These are phyloP conservation scores for Didymella glomerata DNA, from an alignment of 2,329 filamentous ascomycete genomes.

Conservation along the genomic window DNA sequence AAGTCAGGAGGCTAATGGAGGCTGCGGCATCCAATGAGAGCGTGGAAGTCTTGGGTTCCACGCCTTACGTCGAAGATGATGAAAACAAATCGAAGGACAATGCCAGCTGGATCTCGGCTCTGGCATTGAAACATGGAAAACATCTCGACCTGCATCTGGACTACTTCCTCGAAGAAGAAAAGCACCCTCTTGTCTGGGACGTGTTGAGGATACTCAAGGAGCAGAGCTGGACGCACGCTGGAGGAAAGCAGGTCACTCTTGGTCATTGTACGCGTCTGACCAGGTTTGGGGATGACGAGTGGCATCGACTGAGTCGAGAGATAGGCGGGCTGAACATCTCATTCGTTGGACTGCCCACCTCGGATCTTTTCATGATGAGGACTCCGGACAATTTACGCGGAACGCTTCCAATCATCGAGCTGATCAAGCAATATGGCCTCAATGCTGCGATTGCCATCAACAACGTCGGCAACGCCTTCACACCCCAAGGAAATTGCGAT, in stretches of 20 bases:
- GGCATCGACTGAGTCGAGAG: conserved; percentile 57
- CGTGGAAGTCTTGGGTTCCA: conserved; percentile 71
- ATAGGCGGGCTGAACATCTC: conserved; percentile 66
- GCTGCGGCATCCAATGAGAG: conserved; percentile 53
- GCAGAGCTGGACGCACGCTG: conserved; percentile 58
- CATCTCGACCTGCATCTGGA: conserved; percentile 77
- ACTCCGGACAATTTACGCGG: conserved; percentile 59
- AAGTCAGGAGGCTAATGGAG: conserved; percentile 62
- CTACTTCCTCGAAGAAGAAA: conserved; percentile 66
- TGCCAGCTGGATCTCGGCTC: conserved; percentile 68
- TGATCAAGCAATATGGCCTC: conserved; percentile 67
- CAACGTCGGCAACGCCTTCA: conserved; percentile 79
- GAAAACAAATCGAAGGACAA: conserved; percentile 62
- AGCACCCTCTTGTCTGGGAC: conserved; percentile 62
- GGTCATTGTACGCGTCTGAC: conserved; percentile 75
- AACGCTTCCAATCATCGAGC: conserved; percentile 67
- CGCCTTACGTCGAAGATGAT: conserved; percentile 72
- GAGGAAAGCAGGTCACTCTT: conserved; percentile 55
- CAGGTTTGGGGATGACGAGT: conserved; percentile 61
- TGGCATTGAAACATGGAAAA: conserved; percentile 60
- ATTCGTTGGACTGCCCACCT: conserved; percentile 75
- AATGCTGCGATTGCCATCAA: conserved; percentile 72
- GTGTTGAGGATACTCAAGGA: conserved; percentile 62
- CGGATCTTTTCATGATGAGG: conserved; percentile 77
- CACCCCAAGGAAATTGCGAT: conserved; percentile 73